These are phyloP conservation scores for Orbilia blumenaviensis DNA, from an alignment of 2,329 filamentous ascomycete genomes.

Conservation along the genomic window DNA sequence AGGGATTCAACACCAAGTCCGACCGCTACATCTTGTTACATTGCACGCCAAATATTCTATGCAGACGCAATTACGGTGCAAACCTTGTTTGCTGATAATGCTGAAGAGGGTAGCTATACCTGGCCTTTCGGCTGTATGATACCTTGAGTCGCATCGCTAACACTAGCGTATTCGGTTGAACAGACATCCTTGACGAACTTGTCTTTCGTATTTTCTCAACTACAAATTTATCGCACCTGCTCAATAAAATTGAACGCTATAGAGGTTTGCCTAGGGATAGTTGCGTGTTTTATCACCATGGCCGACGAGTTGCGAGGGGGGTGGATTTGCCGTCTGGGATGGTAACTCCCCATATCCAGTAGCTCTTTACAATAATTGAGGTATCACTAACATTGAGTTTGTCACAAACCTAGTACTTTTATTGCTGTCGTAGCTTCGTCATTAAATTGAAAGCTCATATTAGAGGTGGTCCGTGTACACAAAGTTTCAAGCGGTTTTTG, in stretches of 20 bases:
- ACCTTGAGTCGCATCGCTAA: too few relatives aligned
- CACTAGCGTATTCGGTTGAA: too few relatives aligned
- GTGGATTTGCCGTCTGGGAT: constrained; percentile 7
- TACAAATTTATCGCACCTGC: constrained; percentile 19
- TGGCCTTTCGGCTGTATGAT: not conserved
- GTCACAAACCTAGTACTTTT: constrained; percentile 32
- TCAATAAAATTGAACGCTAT: constrained; percentile 40
- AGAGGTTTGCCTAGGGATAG: constrained; percentile 1
- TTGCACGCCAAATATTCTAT: constrained; percentile 38
- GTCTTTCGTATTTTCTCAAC: constrained; percentile 34
- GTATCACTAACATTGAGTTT: not conserved
- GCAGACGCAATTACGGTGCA: constrained; percentile 41
- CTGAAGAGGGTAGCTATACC: constrained; percentile 11
- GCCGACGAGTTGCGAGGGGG: not conserved
- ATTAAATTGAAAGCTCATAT: constrained; percentile 22
- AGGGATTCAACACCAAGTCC: constrained; percentile 8
- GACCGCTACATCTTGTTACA: constrained; percentile 3
- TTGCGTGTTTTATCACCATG: constrained; percentile 37
- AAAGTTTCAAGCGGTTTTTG: constrained; percentile 7
- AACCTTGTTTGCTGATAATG: constrained; percentile 37
- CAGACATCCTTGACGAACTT: constrained; percentile 34
- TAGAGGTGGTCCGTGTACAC: constrained; percentile 22
- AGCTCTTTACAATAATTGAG: too few relatives aligned
- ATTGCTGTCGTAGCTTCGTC: constrained; percentile 20
- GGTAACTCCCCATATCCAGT: not conserved